These are phyloP conservation scores for Kwoniella newhampshirensis DNA, from an alignment of 768 basidiomycete species.

Conservation along the genomic window DNA sequence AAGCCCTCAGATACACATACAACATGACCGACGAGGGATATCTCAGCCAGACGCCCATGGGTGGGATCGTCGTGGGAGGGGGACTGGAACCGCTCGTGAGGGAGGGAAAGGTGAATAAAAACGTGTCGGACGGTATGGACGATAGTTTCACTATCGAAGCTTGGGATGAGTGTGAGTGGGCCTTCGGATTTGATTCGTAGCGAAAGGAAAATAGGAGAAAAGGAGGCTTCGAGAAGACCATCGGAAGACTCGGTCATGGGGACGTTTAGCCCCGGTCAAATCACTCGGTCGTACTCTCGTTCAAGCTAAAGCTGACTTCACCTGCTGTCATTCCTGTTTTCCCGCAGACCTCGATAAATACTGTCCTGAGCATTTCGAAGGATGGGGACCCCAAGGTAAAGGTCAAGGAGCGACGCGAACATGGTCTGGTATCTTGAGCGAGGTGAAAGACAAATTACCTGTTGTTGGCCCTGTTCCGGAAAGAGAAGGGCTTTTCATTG, in stretches of 20 bases:
- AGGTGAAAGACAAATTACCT: neutral
- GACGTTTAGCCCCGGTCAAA: too few relatives aligned
- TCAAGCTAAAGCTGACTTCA: too few relatives aligned
- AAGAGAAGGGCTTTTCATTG: neutral
- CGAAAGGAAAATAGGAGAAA: too few relatives aligned
- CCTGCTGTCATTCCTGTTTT: too few relatives aligned
- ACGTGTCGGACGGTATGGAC: neutral
- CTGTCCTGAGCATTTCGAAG: neutral
- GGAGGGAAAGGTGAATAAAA: neutral
- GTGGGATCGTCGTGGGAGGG: conserved; percentile 25
- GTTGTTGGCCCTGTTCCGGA: neutral
- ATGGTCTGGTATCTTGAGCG: neutral
- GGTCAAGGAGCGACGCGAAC: neutral
- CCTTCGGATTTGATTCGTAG: too few relatives aligned
- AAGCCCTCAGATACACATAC: conserved; percentile 22
- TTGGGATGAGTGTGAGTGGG: neutral
- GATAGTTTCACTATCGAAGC: neutral
- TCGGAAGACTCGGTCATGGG: too few relatives aligned
- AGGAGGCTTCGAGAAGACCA: too few relatives aligned
- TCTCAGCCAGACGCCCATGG: conserved; percentile 4
- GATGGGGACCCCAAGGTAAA: neutral
- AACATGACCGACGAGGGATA: conserved; percentile 26
- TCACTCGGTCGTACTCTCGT: too few relatives aligned
- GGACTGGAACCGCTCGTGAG: neutral
- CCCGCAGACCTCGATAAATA: neutral